Percentiles rank a stretch among this genome's conserved stretches.
Conservation (phyloP, 768 basidiomycete genomes). For the Pholiota molesta region DNA sequence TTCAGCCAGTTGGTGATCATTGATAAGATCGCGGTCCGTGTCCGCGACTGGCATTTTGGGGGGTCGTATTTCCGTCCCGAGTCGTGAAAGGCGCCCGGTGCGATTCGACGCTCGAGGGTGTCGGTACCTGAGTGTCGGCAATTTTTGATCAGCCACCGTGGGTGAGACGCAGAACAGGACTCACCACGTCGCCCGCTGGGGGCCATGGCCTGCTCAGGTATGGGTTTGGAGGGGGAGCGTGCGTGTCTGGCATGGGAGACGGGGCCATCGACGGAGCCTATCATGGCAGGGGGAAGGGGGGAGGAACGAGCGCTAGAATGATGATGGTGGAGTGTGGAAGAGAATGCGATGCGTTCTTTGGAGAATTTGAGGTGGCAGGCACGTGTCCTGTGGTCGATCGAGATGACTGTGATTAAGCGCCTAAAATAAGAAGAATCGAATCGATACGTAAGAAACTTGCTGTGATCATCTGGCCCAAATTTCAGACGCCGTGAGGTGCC, state of each 20-base stretch:
- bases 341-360: slow-evolving; percentile 6
- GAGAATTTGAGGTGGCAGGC: slow-evolving; percentile 7
- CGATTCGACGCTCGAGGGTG: slow-evolving; percentile 29
- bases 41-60: slow-evolving; percentile 28
- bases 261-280: slow-evolving; percentile 10
- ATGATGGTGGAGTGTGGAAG: slow-evolving; percentile 16
- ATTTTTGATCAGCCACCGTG: background rate
- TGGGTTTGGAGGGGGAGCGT: slow-evolving; percentile 5
- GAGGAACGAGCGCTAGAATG: slow-evolving; percentile 19
- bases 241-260: slow-evolving; percentile 12
- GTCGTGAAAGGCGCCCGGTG: slow-evolving; percentile 29
- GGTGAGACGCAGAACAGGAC: slow-evolving; percentile 3
- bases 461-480: slow-evolving; percentile 2
- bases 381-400: slow-evolving; percentile 5
- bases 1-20: slow-evolving; percentile 25
- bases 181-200: slow-evolving; percentile 26
- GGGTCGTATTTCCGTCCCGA: slow-evolving; percentile 26
- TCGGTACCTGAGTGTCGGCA: slow-evolving; percentile 22
- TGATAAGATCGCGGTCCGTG: slow-evolving; percentile 22
- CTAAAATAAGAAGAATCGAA: slow-evolving; percentile 11
- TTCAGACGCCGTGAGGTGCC: slow-evolving; percentile 8
- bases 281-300: slow-evolving; percentile 8
- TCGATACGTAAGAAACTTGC: background rate
- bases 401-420: slow-evolving; percentile 10
- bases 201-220: slow-evolving; percentile 15